Percentiles rank a stretch among this genome's conserved stretches.
Conservation (phyloP, 495 filamentous ascomycete genomes). For the Viridothelium virens region DNA sequence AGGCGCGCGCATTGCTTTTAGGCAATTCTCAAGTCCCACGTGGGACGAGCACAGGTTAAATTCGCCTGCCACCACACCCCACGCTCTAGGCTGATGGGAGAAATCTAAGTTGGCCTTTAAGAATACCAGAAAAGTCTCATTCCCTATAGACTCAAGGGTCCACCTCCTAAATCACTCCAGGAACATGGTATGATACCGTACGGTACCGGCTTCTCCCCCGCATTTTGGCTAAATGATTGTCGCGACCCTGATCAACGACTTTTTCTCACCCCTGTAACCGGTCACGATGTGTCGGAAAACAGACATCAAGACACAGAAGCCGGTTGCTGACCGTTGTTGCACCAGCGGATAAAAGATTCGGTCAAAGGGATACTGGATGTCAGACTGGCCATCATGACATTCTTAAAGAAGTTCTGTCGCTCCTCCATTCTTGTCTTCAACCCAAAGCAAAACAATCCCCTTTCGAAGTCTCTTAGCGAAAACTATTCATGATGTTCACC, state of each 20-base stretch:
- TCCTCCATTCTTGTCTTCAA: too few species aligned
- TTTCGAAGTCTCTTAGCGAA: too few species aligned
- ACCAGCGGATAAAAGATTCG: neutral
- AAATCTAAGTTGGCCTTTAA: neutral
- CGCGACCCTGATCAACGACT: neutral
- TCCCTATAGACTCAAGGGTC: neutral
- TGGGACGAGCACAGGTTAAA: constrained; percentile 4
- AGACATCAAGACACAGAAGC: neutral
- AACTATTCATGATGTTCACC: constrained; percentile 13
- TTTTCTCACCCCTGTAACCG: neutral
- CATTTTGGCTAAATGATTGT: constrained; percentile 7
- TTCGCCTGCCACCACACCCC: neutral
- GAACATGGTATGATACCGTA: too few species aligned
- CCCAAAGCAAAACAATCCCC: neutral
- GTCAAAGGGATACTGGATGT: neutral
- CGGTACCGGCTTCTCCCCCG: neutral
- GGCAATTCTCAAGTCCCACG: neutral
- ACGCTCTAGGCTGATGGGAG: neutral
- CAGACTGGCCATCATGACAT: neutral
- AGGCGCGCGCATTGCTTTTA: neutral
- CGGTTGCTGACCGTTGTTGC: neutral
- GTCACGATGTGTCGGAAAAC: neutral
- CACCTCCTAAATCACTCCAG: neutral
- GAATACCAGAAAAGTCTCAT: neutral
- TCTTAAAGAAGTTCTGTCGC: neutral